Evolutionary conservation across 768 basidiomycete genomes (phyloP).

Genomic region (Dioszegia hungarica): DNA sequence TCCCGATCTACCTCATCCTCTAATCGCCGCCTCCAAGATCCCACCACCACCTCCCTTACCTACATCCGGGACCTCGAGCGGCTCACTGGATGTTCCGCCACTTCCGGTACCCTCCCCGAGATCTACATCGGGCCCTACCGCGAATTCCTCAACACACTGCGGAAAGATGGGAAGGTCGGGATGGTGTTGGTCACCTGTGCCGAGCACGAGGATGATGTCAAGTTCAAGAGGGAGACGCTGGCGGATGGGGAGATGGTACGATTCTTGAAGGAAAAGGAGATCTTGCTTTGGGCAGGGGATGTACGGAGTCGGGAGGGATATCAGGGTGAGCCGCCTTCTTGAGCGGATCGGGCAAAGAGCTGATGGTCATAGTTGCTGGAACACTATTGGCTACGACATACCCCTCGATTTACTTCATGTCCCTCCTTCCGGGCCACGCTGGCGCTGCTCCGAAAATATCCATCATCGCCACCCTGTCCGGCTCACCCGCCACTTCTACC

Average conservation of each 20-base stretch:
- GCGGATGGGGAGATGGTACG: constrained; percentile 68
- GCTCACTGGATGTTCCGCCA: constrained; percentile 21
- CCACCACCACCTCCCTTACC: constrained; percentile 18
- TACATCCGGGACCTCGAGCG: constrained; percentile 33
- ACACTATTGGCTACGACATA: constrained; percentile 77
- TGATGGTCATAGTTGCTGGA: constrained; percentile 51
- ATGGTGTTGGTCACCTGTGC: constrained; percentile 78
- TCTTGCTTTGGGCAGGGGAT: constrained; percentile 90
- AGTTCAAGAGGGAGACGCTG: constrained; percentile 81
- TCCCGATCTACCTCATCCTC: neutral
- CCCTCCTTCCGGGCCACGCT: constrained; percentile 60
- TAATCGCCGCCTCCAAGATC: constrained; percentile 19
- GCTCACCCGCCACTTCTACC: constrained; percentile 59
- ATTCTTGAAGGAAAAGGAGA: constrained; percentile 64
- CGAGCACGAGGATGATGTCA: constrained; percentile 82
- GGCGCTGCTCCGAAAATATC: constrained; percentile 55
- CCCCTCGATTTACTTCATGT: constrained; percentile 86
- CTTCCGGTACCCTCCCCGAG: constrained; percentile 60
- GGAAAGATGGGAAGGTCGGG: constrained; percentile 67
- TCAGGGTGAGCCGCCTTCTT: constrained; percentile 54
- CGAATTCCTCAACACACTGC: constrained; percentile 64
- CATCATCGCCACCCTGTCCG: constrained; percentile 80
- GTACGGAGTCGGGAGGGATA: constrained; percentile 76
- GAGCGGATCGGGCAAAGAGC: constrained; percentile 28
- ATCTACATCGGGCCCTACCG: constrained; percentile 80